Conservation (phyloP, 208 protist species). For the Acanthamoeba sp. region DNA sequence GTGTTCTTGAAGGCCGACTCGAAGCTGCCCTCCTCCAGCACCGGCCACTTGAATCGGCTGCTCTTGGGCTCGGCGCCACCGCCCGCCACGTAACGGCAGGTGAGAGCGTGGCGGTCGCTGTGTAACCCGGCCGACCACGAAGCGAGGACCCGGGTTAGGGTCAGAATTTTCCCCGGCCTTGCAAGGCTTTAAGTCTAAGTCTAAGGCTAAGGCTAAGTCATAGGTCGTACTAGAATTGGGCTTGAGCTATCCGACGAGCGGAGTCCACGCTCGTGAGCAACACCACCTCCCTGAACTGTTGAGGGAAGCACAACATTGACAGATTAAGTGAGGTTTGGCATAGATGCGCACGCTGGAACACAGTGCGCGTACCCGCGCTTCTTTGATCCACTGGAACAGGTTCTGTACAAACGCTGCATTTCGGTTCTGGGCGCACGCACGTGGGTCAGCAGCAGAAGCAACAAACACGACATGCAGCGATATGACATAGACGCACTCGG, state of each 20-base stretch:
- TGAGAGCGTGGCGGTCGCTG: background rate
- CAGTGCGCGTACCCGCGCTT: background rate
- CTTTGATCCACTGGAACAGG: slow-evolving; percentile 33
- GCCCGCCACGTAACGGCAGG: background rate
- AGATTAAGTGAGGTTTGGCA: too few relatives aligned
- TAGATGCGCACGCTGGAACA: too few relatives aligned
- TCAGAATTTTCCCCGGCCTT: too few relatives aligned
- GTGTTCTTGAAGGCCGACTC: slow-evolving; percentile 41
- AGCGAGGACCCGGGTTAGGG: too few relatives aligned
- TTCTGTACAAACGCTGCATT: slow-evolving; percentile 47
- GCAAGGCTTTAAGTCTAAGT: too few relatives aligned
- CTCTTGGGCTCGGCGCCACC: background rate
- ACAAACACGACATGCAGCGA: too few relatives aligned
- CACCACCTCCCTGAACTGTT: slow-evolving; percentile 45
- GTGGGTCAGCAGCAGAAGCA: too few relatives aligned
- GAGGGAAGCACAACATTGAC: background rate
- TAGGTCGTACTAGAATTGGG: background rate
- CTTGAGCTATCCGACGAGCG: background rate
- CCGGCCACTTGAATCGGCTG: slow-evolving; percentile 19
- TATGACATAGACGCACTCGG: background rate
- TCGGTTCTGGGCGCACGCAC: background rate
- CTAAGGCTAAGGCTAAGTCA: background rate
- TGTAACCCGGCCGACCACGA: too few relatives aligned
- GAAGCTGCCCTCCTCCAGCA: slow-evolving; percentile 55
- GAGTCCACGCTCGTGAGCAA: slow-evolving; percentile 45